phyloP scores from a whole-genome alignment of 2,329 filamentous ascomycete genomes.

The Xylariales sp. region DNA sequence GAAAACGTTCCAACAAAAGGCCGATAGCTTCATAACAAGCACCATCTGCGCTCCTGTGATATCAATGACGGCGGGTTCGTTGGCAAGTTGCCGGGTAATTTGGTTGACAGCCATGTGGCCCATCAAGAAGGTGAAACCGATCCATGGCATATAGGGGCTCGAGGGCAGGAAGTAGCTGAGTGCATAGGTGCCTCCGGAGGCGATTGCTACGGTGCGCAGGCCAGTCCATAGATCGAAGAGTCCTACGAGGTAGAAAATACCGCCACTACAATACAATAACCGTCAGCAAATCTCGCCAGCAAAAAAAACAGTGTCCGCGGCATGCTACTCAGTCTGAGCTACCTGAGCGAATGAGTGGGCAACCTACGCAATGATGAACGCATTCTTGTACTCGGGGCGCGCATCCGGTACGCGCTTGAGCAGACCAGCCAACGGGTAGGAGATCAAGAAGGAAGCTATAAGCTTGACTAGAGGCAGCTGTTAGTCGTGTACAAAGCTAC shows the following conservation, averaged over 20 bases:
- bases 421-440: conserved; percentile 83
- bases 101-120: conserved; percentile 91
- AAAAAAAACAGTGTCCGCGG: too few species aligned
- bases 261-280: conserved; percentile 52
- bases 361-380: conserved; percentile 72
- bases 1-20: conserved; percentile 97
- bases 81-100: conserved; percentile 70
- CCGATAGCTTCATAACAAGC: conserved; percentile 91
- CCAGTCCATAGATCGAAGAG: conserved; percentile 92
- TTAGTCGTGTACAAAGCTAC: too few species aligned
- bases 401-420: conserved; percentile 88
- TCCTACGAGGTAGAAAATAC: conserved; percentile 87
- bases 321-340: too few species aligned
- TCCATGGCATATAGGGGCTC: conserved; percentile 95
- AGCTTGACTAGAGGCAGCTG: conserved; percentile 70
- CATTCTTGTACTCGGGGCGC: conserved; percentile 79
- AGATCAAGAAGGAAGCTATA: conserved; percentile 82
- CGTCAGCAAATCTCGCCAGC: too few species aligned
- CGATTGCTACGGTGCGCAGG: conserved; percentile 72
- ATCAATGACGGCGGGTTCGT: conserved; percentile 67
- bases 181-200: conserved; percentile 72
- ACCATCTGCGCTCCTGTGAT: conserved; percentile 98
- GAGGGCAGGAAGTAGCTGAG: conserved; percentile 76
- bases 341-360: background rate
- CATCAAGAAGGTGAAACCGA: conserved; percentile 92